Percentiles rank a stretch among this genome's conserved stretches.
These are phyloP conservation scores for Neophaeococcomyces mojaviensis DNA, from an alignment of 2,329 filamentous ascomycete species.

Conservation along the genomic window DNA sequence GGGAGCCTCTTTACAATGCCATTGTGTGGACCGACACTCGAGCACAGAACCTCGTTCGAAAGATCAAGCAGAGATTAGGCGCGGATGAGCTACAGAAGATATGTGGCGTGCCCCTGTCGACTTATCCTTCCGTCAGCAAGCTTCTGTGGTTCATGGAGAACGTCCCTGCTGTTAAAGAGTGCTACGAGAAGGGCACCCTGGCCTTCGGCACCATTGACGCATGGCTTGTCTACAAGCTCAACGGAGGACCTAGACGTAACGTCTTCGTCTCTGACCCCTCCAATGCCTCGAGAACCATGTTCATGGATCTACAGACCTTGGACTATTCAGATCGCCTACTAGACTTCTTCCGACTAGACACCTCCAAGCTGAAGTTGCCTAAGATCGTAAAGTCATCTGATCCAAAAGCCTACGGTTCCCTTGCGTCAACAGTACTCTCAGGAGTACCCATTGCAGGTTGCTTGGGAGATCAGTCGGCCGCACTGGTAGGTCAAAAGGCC, in stretches of 20 bases:
- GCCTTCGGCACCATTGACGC: slow-evolving; percentile 83
- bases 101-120: slow-evolving; percentile 77
- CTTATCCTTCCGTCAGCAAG: slow-evolving; percentile 81
- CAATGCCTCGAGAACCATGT: slow-evolving; percentile 88
- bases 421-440: slow-evolving; percentile 58
- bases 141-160: slow-evolving; percentile 75
- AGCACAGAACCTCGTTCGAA: slow-evolving; percentile 66
- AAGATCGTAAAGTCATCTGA: slow-evolving; percentile 77
- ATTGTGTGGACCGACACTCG: slow-evolving; percentile 88
- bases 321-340: slow-evolving; percentile 72
- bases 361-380: slow-evolving; percentile 65
- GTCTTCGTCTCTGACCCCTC: slow-evolving; percentile 77
- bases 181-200: slow-evolving; percentile 68
- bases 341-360: slow-evolving; percentile 70
- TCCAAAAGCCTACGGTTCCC: slow-evolving; percentile 60
- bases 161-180: slow-evolving; percentile 58
- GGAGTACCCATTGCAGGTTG: slow-evolving; percentile 74
- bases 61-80: slow-evolving; percentile 60
- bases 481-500: slow-evolving; percentile 76
- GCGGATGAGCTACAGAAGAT: slow-evolving; percentile 62
- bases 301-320: slow-evolving; percentile 77
- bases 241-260: slow-evolving; percentile 60
- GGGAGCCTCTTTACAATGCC: slow-evolving; percentile 73
- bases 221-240: slow-evolving; percentile 77
- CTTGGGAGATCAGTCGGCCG: slow-evolving; percentile 78